Percentiles rank a stretch among this genome's conserved stretches.
Evolutionary conservation across 176 grass and related monocot species (phyloP).

Genomic region (Paspalum vaginatum): DNA sequence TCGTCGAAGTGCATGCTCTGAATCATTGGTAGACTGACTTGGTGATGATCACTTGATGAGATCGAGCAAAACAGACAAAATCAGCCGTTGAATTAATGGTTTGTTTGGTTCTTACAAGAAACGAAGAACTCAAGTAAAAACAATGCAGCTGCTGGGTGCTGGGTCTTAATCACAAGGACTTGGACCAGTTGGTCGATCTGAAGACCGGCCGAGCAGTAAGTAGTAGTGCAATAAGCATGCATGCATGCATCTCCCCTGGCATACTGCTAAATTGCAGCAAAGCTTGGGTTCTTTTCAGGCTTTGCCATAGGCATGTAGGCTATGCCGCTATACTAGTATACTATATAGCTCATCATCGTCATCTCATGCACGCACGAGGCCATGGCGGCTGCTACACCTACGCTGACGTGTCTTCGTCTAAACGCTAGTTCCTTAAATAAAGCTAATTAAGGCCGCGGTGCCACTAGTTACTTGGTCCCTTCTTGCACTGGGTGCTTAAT

Average conservation of each 20-base stretch:
- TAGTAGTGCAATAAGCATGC: neutral
- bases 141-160: no score
- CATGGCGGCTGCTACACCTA: neutral
- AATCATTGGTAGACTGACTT: neutral
- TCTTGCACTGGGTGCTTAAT: neutral
- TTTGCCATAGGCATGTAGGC: neutral
- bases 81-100: neutral
- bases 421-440: conserved; percentile 23
- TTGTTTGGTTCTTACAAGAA: no score
- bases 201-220: no score
- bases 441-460: neutral
- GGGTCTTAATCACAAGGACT: no score
- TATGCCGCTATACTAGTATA: no score
- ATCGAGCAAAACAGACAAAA: neutral
- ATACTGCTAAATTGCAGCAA: conserved; percentile 1
- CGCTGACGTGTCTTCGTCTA: neutral
- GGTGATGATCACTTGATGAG: neutral
- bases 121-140: no score
- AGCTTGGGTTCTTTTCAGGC: conserved; percentile 1
- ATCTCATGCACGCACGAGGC: neutral
- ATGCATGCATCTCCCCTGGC: conserved; percentile 25
- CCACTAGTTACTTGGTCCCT: neutral
- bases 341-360: neutral
- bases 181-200: no score
- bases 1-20: no score